Base-by-base conservation (phyloP, 2,329 filamentous ascomycete species). In the Zelopaecilomyces penicillatus region DNA sequence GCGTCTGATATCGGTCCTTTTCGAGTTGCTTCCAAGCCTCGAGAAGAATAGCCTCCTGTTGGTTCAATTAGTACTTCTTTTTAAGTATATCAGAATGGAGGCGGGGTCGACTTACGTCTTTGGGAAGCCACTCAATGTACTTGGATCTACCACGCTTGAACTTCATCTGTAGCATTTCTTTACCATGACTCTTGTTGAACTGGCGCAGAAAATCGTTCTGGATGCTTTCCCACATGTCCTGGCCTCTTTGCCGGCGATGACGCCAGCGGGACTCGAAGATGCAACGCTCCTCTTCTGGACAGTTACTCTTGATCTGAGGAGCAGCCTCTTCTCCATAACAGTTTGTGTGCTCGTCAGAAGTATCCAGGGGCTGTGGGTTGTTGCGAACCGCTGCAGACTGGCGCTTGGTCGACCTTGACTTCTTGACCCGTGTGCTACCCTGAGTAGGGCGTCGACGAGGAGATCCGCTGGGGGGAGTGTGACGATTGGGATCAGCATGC, bases 171-270 rank as follows among this genome's bases (percentile, higher is more conserved):
- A 79, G 63, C 41, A 68, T 68, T 40, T 75, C 71, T 50, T 74
- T 72, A 33, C 68, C 64, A 5, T 62, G 63, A 10, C 61, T 60
- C 48, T 66, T 62, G 7, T 55, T 44, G 42, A 68, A 68, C 19
- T 47, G 47, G 6, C 50, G 45, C 10, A 55, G 55, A 48, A 66
- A 78, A 45, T 71, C 67, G 5, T 55, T 56, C 40, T 68, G 65
- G 46, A 80, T 77, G 34, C 66, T 64, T 27, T 75, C 69, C 76
- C 76, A 80, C 74, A 79, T 79, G 31, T 75, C 73, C 50, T 75
- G 74, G 11, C 76, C 75, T 52, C 74, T 75, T 42, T 68, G 64
- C 19, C 67, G 54, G 11, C 67, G 60, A 51, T 70, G 66, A 27
- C 67, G 55, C 55, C 67, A 69, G 9, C 74, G 65, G n/a, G 73